Base-by-base conservation (phyloP, 140 eudicot species). In the Stevia rebaudiana region DNA sequence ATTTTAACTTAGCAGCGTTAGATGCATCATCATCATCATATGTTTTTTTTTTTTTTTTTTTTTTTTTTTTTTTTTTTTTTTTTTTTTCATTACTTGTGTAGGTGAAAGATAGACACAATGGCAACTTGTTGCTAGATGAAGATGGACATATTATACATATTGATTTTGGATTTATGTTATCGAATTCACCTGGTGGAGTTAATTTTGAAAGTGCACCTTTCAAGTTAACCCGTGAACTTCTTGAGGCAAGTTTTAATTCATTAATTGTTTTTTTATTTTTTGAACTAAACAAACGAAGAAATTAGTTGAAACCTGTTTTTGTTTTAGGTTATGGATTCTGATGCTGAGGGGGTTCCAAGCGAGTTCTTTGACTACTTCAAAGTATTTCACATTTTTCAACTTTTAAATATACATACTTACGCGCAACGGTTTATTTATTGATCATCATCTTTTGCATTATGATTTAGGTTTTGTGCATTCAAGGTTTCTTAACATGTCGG, bases 171-270 rank as follows among this genome's bases (percentile, higher is more conserved):
- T 94, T 94, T 79, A 94, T 94, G 99, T 89, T 94, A 48, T 94
- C 99, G 17, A 94, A 94, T 77, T 94, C 99, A 7, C 99, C 99
- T 10, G 99, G 99, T 18, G 99, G 99, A 59, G 99, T 94, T 42
- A 94, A 94, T 83, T 94, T 94, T 78, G 99, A 94, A 76, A 94
- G 99, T 83, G 99, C 99, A 30, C 99, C 99, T 28, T 94, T 94
- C 74, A 94, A 94, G 77, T 78, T 94, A 61, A 94, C 99, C 23
- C 97, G 99, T 55, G 99, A 94, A 78, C 99, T 94, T 76, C 97
- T 94, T 30, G 99, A 94, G 95, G 99, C 84, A 74, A 74, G 90
- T 18, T 13, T 28, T 70, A 18, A n/a, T n/a, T n/a, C n/a, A 24
- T 71, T 65, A 6, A 8, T 9, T 46, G 11, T 69, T 35, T 36